A percentile compares a stretch with the other conserved stretches of the same genome.
These are phyloP conservation scores for Mucuna pruriens DNA, from an alignment of 306 rosid species.

Conservation along the genomic window DNA sequence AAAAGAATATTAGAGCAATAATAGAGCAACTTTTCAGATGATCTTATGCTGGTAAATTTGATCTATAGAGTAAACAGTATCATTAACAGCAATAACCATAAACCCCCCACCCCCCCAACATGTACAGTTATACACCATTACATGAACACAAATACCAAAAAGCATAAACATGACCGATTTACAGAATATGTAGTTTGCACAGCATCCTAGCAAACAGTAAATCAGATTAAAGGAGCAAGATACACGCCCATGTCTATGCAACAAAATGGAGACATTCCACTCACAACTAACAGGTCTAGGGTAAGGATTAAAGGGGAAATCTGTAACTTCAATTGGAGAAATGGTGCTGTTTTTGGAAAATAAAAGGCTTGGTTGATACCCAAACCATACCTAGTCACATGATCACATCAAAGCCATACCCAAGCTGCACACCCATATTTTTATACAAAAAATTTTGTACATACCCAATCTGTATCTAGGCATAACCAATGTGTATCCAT, in stretches of 20 bases:
- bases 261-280: not conserved
- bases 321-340: not conserved
- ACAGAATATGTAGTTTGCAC: not conserved
- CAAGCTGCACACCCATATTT: not conserved
- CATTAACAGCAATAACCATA: not conserved
- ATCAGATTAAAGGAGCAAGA: not conserved
- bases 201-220: not conserved
- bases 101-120: not conserved
- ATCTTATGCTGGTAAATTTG: not conserved
- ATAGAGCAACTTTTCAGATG: not conserved
- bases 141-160: not conserved
- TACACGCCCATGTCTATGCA: not conserved
- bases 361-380: not conserved
- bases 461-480: not conserved
- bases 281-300: not conserved
- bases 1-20: slow-evolving; percentile 29
- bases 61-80: not conserved
- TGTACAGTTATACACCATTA: not conserved
- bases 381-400: not conserved
- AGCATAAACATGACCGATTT: not conserved
- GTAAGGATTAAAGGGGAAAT: not conserved
- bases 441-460: not conserved
- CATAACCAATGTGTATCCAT: not conserved
- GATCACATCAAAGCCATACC: not conserved
- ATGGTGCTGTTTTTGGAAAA: not conserved